phyloP scores from a whole-genome alignment of 2,329 filamentous ascomycete species.

The Trichoderma sp. region DNA sequence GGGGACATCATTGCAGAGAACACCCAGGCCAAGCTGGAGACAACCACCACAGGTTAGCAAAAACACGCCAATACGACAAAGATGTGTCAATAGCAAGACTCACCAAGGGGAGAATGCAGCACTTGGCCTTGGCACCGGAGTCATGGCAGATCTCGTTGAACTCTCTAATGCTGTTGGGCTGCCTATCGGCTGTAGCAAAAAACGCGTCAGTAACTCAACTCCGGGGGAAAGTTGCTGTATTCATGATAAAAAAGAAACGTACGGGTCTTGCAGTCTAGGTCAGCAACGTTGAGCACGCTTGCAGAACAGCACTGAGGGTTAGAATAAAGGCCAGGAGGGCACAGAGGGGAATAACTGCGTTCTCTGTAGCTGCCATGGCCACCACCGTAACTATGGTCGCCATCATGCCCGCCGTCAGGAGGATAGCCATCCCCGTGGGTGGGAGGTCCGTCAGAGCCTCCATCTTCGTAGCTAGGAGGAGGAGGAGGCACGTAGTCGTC shows the following conservation, averaged over 20 bases:
- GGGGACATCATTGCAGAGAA: slow-evolving; percentile 7
- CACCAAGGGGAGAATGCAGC: slow-evolving; percentile 17
- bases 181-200: background rate
- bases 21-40: slow-evolving; percentile 8
- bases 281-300: background rate
- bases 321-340: background rate
- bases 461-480: background rate
- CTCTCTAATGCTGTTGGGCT: fast-evolving
- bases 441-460: background rate
- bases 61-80: too few species aligned
- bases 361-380: background rate
- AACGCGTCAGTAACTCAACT: background rate
- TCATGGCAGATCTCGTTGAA: background rate
- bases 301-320: slow-evolving; percentile 9
- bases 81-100: background rate
- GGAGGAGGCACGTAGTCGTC: background rate
- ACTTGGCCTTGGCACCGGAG: background rate
- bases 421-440: background rate
- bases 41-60: background rate
- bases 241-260: background rate
- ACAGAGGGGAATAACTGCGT: background rate
- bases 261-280: slow-evolving; percentile 13
- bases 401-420: background rate
- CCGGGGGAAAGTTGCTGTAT: background rate
- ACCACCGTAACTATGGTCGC: background rate